A percentile compares a stretch with the other conserved stretches of the same genome.
These are phyloP conservation scores for Coemansia sp. DNA, from an alignment of 192 early-diverging fungal species.

Conservation along the genomic window DNA sequence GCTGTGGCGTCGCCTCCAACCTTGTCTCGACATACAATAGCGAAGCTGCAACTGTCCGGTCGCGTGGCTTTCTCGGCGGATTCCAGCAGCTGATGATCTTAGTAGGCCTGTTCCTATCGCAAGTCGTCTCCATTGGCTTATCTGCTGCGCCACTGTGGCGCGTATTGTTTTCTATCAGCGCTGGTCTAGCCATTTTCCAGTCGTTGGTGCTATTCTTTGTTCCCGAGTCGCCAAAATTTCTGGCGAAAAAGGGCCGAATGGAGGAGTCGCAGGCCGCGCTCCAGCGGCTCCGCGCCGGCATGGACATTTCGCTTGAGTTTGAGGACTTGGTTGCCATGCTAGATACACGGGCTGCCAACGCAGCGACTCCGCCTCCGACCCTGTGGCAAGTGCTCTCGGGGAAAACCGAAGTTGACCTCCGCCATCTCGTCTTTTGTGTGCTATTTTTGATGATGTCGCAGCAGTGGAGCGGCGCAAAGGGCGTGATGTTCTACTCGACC, in stretches of 20 bases:
- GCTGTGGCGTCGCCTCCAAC: constrained; percentile 72
- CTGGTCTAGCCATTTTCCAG: constrained; percentile 64
- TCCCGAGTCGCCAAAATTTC: constrained; percentile 76
- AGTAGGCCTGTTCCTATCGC: constrained; percentile 75
- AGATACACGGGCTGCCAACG: constrained; percentile 11
- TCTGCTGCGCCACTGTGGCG: constrained; percentile 72
- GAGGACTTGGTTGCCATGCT: constrained; percentile 59
- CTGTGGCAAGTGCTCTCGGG: constrained; percentile 51
- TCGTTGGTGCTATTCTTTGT: constrained; percentile 67
- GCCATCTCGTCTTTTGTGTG: constrained; percentile 64
- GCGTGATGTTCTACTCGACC: constrained; percentile 84
- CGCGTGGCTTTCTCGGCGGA: constrained; percentile 76
- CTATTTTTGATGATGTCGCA: constrained; percentile 76
- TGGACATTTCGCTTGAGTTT: constrained; percentile 61
- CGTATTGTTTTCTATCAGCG: constrained; percentile 65
- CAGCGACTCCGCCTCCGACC: constrained; percentile 34
- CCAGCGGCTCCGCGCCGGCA: constrained; percentile 55
- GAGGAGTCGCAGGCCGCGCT: constrained; percentile 59
- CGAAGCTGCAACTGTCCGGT: constrained; percentile 68
- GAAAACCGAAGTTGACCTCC: constrained; percentile 55
- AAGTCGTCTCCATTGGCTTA: constrained; percentile 65
- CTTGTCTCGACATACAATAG: constrained; percentile 81
- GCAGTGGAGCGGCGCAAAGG: constrained; percentile 91
- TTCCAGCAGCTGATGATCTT: constrained; percentile 87
- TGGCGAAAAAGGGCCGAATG: constrained; percentile 60